A percentile compares a stretch with the other conserved stretches of the same genome.
Evolutionary conservation across 179 eudicot species (phyloP).

Genomic region (Beta lomatogona): DNA sequence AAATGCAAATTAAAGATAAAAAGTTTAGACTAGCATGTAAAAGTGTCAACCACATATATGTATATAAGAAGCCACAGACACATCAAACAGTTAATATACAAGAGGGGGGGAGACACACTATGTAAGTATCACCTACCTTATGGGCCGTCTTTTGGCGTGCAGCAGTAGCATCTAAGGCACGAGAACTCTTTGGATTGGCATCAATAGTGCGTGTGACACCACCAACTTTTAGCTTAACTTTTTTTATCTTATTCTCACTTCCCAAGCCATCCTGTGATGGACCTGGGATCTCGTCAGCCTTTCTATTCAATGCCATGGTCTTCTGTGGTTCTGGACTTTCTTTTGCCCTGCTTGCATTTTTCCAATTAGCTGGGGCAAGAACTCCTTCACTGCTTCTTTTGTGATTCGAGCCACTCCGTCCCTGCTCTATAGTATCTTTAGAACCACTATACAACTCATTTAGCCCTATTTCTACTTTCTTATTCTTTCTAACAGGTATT

Average conservation of each 20-base stretch:
- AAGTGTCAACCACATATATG: neutral
- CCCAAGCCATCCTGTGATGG: conserved; percentile 38
- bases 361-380: conserved; percentile 47
- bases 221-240: conserved; percentile 84
- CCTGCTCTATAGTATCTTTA: conserved; percentile 28
- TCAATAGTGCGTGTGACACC: conserved; percentile 79
- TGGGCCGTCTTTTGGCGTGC: conserved; percentile 39
- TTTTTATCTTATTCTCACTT: conserved; percentile 57
- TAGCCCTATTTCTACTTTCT: conserved; percentile 51
- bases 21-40: neutral
- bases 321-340: conserved; percentile 40
- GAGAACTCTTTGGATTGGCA: conserved; percentile 47
- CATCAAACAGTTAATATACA: neutral
- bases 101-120: neutral
- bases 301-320: conserved; percentile 37
- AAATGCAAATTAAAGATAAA: neutral
- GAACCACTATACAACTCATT: conserved; percentile 35
- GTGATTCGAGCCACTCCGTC: conserved; percentile 28
- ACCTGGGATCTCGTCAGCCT: conserved; percentile 32
- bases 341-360: conserved; percentile 34
- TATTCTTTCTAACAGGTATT: conserved; percentile 39
- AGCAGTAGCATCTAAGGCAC: conserved; percentile 45
- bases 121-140: conserved; percentile 41
- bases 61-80: neutral
- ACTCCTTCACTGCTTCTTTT: conserved; percentile 49